Percentiles rank a stretch among this genome's conserved stretches.
Evolutionary conservation across 2,329 filamentous ascomycete species (phyloP).

Genomic region (Xylaria multiplex): DNA sequence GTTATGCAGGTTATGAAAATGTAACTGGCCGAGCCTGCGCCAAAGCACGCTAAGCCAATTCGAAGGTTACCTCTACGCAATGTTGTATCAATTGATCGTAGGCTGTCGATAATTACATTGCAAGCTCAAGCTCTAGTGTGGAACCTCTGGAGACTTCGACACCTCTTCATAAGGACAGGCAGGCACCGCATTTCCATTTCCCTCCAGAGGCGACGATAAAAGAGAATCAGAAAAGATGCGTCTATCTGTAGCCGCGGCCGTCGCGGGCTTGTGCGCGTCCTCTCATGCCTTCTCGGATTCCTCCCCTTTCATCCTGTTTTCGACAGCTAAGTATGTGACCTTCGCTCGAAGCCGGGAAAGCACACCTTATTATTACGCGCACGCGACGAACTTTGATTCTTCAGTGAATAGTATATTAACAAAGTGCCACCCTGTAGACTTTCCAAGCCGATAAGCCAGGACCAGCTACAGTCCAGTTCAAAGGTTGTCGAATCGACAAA

Average conservation of each 20-base stretch:
- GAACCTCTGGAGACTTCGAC: background rate
- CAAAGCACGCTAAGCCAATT: too few species aligned
- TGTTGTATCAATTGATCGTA: slow-evolving; percentile 13
- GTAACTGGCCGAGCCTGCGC: too few species aligned
- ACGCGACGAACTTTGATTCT: background rate
- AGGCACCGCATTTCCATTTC: slow-evolving; percentile 4
- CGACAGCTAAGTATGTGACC: slow-evolving; percentile 76
- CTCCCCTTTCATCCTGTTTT: slow-evolving; percentile 89
- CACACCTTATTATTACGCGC: slow-evolving; percentile 7
- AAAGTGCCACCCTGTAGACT: slow-evolving; percentile 35
- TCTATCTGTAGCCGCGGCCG: slow-evolving; percentile 60
- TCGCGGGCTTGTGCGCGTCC: slow-evolving; percentile 65
- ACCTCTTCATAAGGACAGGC: slow-evolving; percentile 3
- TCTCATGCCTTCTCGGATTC: slow-evolving; percentile 83
- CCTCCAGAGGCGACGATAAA: background rate
- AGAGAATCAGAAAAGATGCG: slow-evolving; percentile 59
- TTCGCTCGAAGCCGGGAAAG: slow-evolving; percentile 16
- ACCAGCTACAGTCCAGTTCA: slow-evolving; percentile 60
- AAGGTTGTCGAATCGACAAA: slow-evolving; percentile 57
- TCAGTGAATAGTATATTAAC: slow-evolving; percentile 13
- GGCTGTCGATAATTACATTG: slow-evolving; percentile 12
- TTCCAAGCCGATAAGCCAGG: slow-evolving; percentile 49
- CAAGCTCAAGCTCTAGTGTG: slow-evolving; percentile 18
- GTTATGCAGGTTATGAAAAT: too few species aligned
- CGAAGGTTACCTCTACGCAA: background rate